phyloP scores from a whole-genome alignment of 371 early-diverging fungal genomes.

The Coemansia sp. region DNA sequence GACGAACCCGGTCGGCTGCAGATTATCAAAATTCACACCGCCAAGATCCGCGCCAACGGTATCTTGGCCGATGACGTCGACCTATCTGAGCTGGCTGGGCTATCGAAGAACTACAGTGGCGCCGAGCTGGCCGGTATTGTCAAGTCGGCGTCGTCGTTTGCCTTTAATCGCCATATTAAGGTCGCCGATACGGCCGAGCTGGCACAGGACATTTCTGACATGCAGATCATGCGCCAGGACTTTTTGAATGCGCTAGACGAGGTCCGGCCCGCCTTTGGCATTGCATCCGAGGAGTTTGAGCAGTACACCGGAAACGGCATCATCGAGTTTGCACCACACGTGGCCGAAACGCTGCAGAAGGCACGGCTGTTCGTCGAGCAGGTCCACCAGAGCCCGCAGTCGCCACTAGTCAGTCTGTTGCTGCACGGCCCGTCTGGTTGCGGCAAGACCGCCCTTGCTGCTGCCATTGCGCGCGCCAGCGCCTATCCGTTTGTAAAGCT shows the following conservation, averaged over 20 bases:
- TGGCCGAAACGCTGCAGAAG: slow-evolving; percentile 62
- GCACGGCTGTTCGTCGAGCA: slow-evolving; percentile 85
- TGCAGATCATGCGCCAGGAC: slow-evolving; percentile 91
- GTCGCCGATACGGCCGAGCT: slow-evolving; percentile 81
- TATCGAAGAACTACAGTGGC: slow-evolving; percentile 99
- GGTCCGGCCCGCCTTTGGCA: slow-evolving; percentile 98
- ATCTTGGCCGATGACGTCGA: slow-evolving; percentile 90
- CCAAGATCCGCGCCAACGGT: slow-evolving; percentile 84
- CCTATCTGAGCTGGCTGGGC: slow-evolving; percentile 80
- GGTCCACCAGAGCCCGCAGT: slow-evolving; percentile 77
- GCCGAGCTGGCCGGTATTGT: slow-evolving; percentile 99
- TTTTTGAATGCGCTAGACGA: slow-evolving; percentile 96
- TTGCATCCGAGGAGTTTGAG: slow-evolving; percentile 89
- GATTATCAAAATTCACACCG: slow-evolving; percentile 93
- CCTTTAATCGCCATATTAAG: slow-evolving; percentile 98
- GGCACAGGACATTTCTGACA: slow-evolving; percentile 76
- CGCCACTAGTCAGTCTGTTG: slow-evolving; percentile 86
- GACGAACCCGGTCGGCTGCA: slow-evolving; percentile 90
- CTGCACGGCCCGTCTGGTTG: slow-evolving; percentile 90
- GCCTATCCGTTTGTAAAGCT: slow-evolving; percentile 99
- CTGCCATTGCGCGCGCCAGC: slow-evolving; percentile 91
- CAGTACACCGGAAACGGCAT: slow-evolving; percentile 84
- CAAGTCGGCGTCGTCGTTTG: slow-evolving; percentile 98
- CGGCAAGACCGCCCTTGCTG: slow-evolving; percentile 99
- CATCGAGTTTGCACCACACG: slow-evolving; percentile 68